phyloP scores from a whole-genome alignment of 495 filamentous ascomycete genomes.

The Annulohypoxylon bovei region DNA sequence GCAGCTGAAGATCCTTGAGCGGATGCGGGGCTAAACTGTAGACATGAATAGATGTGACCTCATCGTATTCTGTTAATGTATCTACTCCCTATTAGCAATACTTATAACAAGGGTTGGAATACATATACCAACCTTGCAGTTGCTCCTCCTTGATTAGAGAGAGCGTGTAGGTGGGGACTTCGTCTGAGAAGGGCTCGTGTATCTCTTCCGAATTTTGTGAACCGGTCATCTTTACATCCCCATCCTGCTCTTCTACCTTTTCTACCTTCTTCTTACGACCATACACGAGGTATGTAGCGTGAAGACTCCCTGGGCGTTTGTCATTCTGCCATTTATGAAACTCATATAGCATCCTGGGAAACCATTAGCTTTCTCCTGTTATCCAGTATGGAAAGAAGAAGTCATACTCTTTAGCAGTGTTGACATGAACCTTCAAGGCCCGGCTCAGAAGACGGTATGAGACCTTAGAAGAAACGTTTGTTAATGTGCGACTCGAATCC shows the following conservation, averaged over 20 bases:
- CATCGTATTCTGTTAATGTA: constrained; percentile 71
- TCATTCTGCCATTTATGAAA: constrained; percentile 83
- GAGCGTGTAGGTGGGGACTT: constrained; percentile 64
- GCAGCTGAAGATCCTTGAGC: constrained; percentile 77
- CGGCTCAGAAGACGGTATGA: constrained; percentile 86
- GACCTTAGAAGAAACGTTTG: constrained; percentile 64
- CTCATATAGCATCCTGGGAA: constrained; percentile 84
- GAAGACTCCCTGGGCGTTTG: constrained; percentile 75
- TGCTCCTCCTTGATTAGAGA: constrained; percentile 83
- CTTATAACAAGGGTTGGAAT: not conserved
- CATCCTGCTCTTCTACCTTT: constrained; percentile 57
- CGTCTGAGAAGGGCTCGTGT: constrained; percentile 48
- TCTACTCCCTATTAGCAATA: constrained; percentile 57
- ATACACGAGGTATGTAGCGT: constrained; percentile 88
- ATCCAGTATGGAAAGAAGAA: constrained; percentile 13
- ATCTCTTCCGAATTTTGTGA: constrained; percentile 49
- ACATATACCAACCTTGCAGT: constrained; percentile 68
- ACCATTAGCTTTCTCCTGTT: not conserved
- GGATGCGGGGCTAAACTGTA: constrained; percentile 82
- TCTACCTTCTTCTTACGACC: constrained; percentile 59
- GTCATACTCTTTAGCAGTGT: constrained; percentile 78
- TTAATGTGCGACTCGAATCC: constrained; percentile 1
- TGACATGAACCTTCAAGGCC: constrained; percentile 81
- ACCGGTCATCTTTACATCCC: constrained; percentile 78
- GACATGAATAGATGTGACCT: constrained; percentile 80